These are phyloP conservation scores for Macrolepiota dolichaula DNA, from an alignment of 768 basidiomycete genomes.

Conservation along the genomic window DNA sequence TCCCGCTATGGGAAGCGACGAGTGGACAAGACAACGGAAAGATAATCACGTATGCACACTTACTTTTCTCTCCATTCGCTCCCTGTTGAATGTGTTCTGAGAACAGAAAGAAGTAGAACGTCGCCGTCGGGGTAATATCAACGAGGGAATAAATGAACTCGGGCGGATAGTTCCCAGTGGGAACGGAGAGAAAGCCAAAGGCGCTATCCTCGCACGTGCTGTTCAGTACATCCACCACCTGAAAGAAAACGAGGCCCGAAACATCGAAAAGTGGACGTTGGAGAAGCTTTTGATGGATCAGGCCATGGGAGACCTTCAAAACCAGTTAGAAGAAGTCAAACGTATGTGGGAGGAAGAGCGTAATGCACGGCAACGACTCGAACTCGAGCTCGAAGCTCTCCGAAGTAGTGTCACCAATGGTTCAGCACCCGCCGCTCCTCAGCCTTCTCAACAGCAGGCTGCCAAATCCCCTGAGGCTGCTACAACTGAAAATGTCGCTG, in stretches of 20 bases:
- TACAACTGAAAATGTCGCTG: conserved; percentile 13
- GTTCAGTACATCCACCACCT: conserved; percentile 91
- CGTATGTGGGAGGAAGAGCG: conserved; percentile 82
- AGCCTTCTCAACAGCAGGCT: neutral
- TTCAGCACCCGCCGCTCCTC: neutral
- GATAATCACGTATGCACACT: conserved; percentile 67
- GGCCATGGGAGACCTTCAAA: conserved; percentile 83
- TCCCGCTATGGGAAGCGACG: conserved; percentile 67
- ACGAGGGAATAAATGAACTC: conserved; percentile 92
- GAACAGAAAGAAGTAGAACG: conserved; percentile 96
- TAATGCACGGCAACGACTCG: conserved; percentile 50
- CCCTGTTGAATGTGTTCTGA: neutral
- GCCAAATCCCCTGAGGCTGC: neutral
- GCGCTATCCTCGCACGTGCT: conserved; percentile 82
- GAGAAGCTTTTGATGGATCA: conserved; percentile 93
- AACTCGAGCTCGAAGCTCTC: conserved; percentile 61
- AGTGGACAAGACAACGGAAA: conserved; percentile 78
- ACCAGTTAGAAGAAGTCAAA: conserved; percentile 79
- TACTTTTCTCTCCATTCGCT: neutral
- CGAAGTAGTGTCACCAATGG: conserved; percentile 31
- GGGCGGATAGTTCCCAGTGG: conserved; percentile 86
- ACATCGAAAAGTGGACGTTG: conserved; percentile 91
- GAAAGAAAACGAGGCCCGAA: conserved; percentile 86
- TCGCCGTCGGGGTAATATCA: conserved; percentile 91
- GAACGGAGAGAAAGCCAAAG: conserved; percentile 86